Percentiles rank a stretch among this genome's conserved stretches.
Evolutionary conservation across 1,284 basidiomycete species (phyloP).

Genomic region (Boletus calvinii): DNA sequence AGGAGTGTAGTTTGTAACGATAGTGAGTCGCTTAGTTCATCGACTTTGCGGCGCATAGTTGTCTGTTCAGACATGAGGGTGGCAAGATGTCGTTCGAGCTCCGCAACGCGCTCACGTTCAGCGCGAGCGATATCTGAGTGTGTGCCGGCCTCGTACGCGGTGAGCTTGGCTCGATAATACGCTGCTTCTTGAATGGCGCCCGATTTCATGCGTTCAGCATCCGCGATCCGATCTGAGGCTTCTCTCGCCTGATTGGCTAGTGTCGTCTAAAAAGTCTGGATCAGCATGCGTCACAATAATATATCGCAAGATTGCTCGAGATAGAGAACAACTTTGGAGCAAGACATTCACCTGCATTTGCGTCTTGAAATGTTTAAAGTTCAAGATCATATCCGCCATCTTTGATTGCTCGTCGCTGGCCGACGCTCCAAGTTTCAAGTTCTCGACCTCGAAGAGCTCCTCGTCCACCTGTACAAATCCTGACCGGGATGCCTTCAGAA

Average conservation of each 20-base stretch:
- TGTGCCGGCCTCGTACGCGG: constrained; percentile 77
- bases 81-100: constrained; percentile 80
- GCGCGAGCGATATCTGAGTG: constrained; percentile 66
- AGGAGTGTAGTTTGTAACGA: constrained; percentile 76
- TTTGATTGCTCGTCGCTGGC: constrained; percentile 42
- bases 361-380: constrained; percentile 88
- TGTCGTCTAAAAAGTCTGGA: constrained; percentile 47
- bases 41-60: constrained; percentile 68
- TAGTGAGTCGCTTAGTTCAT: constrained; percentile 71
- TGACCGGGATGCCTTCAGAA: constrained; percentile 74
- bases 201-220: constrained; percentile 77
- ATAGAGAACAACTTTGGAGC: constrained; percentile 1
- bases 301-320: background rate
- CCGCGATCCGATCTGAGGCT: constrained; percentile 76
- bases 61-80: constrained; percentile 66
- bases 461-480: constrained; percentile 77
- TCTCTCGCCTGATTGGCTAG: constrained; percentile 74
- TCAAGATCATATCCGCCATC: constrained; percentile 73
- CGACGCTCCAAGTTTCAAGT: constrained; percentile 40
- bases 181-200: constrained; percentile 93
- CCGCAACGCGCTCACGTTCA: constrained; percentile 77
- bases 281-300: constrained; percentile 14
- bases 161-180: constrained; percentile 92
- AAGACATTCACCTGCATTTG: constrained; percentile 72
- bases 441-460: constrained; percentile 36